Percentiles rank a stretch among this genome's conserved stretches.
These are phyloP conservation scores for Verticillium zaregamsianum DNA, from an alignment of 2,329 filamentous ascomycete genomes.

Conservation along the genomic window DNA sequence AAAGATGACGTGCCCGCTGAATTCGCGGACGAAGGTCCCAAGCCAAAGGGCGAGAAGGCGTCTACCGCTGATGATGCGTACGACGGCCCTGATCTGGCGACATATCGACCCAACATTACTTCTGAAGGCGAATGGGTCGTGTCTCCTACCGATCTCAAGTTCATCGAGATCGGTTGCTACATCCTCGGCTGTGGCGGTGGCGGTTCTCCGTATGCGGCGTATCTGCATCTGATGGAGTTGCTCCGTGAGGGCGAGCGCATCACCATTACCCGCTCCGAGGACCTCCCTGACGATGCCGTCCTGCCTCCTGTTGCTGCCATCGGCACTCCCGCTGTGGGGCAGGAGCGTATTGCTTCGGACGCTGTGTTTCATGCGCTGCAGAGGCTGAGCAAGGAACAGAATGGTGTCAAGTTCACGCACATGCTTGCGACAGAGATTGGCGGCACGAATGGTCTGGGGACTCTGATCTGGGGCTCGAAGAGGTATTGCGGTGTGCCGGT, in stretches of 20 bases:
- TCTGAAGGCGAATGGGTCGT: slow-evolving; percentile 13
- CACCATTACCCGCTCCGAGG: slow-evolving; percentile 14
- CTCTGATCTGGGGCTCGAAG: slow-evolving; percentile 31
- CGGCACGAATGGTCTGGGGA: slow-evolving; percentile 46
- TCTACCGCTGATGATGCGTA: background rate
- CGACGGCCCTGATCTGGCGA: slow-evolving; percentile 4
- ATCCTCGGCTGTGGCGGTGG: slow-evolving; percentile 19
- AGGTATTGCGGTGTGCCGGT: slow-evolving; percentile 27
- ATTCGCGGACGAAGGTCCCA: background rate
- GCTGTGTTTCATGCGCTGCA: slow-evolving; percentile 12
- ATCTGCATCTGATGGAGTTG: slow-evolving; percentile 14
- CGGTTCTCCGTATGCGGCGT: slow-evolving; percentile 17
- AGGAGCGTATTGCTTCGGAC: slow-evolving; percentile 14
- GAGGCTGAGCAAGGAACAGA: background rate
- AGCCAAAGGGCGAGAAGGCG: background rate
- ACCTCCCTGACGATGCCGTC: slow-evolving; percentile 14
- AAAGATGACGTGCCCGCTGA: background rate
- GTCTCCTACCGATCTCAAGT: slow-evolving; percentile 16
- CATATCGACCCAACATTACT: slow-evolving; percentile 8
- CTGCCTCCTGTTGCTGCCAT: slow-evolving; percentile 16
- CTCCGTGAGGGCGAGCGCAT: slow-evolving; percentile 15
- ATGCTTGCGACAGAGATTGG: slow-evolving; percentile 36
- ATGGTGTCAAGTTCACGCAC: slow-evolving; percentile 2
- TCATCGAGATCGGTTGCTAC: slow-evolving; percentile 18
- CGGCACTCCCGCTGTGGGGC: slow-evolving; percentile 16